Evolutionary conservation across 495 filamentous ascomycete species (phyloP).

Genomic region (Daldinia vernicosa): DNA sequence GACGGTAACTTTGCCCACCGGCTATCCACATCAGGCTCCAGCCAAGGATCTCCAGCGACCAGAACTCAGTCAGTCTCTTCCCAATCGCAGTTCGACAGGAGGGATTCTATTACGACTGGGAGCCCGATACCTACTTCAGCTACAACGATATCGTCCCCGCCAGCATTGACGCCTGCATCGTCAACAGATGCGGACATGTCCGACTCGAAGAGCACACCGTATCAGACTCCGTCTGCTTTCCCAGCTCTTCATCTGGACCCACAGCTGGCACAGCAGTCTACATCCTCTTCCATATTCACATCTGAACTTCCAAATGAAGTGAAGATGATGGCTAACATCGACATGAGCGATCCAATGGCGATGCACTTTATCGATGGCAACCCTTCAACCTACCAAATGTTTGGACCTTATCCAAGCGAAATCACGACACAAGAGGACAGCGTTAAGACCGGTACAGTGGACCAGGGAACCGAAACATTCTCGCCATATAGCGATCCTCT

Average conservation of each 20-base stretch:
- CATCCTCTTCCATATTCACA: slow-evolving; percentile 41
- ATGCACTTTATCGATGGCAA: slow-evolving; percentile 34
- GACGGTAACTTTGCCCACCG: slow-evolving; percentile 18
- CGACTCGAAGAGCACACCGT: slow-evolving; percentile 31
- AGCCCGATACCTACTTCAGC: slow-evolving; percentile 16
- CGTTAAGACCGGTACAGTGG: background rate
- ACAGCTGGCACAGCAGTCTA: slow-evolving; percentile 31
- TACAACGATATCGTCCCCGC: slow-evolving; percentile 32
- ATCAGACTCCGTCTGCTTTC: slow-evolving; percentile 34
- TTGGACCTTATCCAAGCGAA: slow-evolving; percentile 21
- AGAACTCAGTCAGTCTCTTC: slow-evolving; percentile 35
- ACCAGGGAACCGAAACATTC: background rate
- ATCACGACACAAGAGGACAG: background rate
- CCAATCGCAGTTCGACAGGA: slow-evolving; percentile 25
- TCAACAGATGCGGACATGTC: slow-evolving; percentile 28
- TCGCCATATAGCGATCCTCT: slow-evolving; percentile 1
- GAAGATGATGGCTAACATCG: slow-evolving; percentile 43
- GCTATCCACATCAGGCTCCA: slow-evolving; percentile 28
- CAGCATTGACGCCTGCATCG: slow-evolving; percentile 43
- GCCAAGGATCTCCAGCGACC: slow-evolving; percentile 19
- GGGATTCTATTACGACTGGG: slow-evolving; percentile 15
- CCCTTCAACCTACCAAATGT: slow-evolving; percentile 18
- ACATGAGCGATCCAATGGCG: slow-evolving; percentile 43
- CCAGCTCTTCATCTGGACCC: slow-evolving; percentile 30
- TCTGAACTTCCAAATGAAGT: slow-evolving; percentile 45